phyloP scores from a whole-genome alignment of 257 asterid genomes.

The Datura wrightii region DNA sequence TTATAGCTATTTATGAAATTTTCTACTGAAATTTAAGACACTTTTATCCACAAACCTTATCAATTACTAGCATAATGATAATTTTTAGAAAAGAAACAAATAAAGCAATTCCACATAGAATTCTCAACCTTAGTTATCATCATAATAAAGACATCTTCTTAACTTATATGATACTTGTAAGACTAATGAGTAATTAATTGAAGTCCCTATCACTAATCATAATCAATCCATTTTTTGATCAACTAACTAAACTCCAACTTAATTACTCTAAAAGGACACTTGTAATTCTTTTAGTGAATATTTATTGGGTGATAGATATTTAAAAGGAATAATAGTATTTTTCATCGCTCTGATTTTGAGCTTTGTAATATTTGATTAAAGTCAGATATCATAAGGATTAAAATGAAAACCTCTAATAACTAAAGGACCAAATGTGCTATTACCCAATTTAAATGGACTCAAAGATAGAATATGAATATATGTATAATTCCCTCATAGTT shows the following conservation, averaged over 20 bases:
- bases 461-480: too few species aligned
- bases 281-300: not conserved
- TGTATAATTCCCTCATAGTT: too few species aligned
- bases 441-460: too few species aligned
- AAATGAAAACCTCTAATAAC: too few species aligned
- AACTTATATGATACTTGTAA: not conserved
- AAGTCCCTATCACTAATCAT: constrained; percentile 3
- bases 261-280: not conserved
- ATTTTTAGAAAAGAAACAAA: not conserved
- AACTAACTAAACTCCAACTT: constrained; percentile 4
- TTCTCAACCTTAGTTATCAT: not conserved
- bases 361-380: too few species aligned
- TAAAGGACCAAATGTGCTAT: too few species aligned
- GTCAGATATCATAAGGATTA: too few species aligned
- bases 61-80: not conserved
- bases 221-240: constrained; percentile 13
- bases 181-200: not conserved
- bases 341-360: too few species aligned
- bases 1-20: too few species aligned
- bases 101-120: not conserved
- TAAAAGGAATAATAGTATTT: not conserved
- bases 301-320: not conserved
- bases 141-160: constrained; percentile 21
- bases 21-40: too few species aligned
- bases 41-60: too few species aligned